These are phyloP conservation scores for Rhodotorula sp. DNA, from an alignment of 1,284 basidiomycete species.

Conservation along the genomic window DNA sequence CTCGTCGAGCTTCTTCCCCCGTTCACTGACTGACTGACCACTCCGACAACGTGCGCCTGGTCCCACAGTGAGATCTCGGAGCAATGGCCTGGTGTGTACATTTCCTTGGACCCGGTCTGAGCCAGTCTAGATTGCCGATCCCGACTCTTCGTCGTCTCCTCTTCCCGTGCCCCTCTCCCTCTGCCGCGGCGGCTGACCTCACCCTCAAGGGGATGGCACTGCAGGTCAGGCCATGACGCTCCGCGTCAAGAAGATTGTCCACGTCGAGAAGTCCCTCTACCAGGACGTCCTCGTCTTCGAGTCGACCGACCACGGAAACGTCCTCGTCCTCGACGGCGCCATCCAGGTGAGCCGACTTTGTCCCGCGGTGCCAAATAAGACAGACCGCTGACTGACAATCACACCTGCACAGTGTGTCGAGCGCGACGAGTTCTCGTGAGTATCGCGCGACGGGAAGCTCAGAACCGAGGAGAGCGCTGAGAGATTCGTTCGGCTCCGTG, in stretches of 20 bases:
- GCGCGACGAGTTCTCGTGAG: constrained; percentile 95
- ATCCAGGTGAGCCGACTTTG: constrained; percentile 61
- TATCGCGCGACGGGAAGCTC: constrained; percentile 38
- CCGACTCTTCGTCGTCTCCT: constrained; percentile 1
- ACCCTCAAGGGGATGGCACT: constrained; percentile 28
- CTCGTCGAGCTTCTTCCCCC: background rate
- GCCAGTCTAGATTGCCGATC: too few species aligned
- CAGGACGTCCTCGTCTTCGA: constrained; percentile 96
- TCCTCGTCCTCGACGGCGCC: constrained; percentile 91
- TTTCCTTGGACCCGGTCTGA: constrained; percentile 12
- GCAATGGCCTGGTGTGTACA: constrained; percentile 79
- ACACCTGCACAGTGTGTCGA: constrained; percentile 60
- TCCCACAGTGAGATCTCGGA: constrained; percentile 79
- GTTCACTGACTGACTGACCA: background rate
- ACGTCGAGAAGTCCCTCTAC: constrained; percentile 87
- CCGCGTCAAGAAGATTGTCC: constrained; percentile 92
- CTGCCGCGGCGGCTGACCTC: constrained; percentile 17
- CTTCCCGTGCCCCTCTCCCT: background rate
- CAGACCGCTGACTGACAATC: background rate
- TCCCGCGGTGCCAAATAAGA: background rate
- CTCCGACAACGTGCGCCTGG: background rate
- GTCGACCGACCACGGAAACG: constrained; percentile 91
- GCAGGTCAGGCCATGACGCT: constrained; percentile 72
- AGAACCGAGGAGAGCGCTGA: too few species aligned
- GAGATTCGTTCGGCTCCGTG: too few species aligned